Percentiles rank a stretch among this genome's conserved stretches.
phyloP scores from a whole-genome alignment of 495 filamentous ascomycete genomes.

The Penicillium antarcticum region DNA sequence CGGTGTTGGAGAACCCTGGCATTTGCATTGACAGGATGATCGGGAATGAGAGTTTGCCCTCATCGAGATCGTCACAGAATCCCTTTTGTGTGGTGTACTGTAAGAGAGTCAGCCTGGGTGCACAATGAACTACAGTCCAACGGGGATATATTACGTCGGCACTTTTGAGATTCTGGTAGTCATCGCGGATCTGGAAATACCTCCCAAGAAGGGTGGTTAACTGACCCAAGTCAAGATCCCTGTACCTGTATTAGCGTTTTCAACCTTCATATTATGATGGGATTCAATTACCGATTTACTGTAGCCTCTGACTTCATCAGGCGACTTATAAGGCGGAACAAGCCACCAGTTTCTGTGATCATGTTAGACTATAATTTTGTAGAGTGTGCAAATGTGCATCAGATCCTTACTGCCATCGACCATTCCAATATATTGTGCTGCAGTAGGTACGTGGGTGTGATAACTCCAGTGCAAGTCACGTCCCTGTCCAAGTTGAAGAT shows the following conservation, averaged over 20 bases:
- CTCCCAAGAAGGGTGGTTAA: slow-evolving; percentile 23
- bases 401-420: background rate
- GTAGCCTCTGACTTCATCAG: slow-evolving; percentile 18
- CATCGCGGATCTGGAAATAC: slow-evolving; percentile 36
- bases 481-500: slow-evolving; percentile 29
- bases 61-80: background rate
- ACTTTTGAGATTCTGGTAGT: slow-evolving; percentile 30
- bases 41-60: background rate
- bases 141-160: background rate
- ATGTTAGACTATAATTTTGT: background rate
- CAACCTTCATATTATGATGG: too few species aligned
- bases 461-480: slow-evolving; percentile 32
- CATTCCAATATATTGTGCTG: slow-evolving; percentile 14
- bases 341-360: slow-evolving; percentile 32
- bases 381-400: too few species aligned
- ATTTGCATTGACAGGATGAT: too few species aligned
- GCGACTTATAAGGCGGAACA: slow-evolving; percentile 26
- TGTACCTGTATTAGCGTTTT: too few species aligned
- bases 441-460: slow-evolving; percentile 16
- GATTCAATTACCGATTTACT: background rate
- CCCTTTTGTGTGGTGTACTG: background rate
- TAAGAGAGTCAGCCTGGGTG: background rate
- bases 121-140: background rate
- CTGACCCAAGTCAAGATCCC: background rate
- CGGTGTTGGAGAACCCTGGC: too few species aligned